phyloP scores from a whole-genome alignment of 805 yeast species.

The Cyberlindnera nakhonratchasimensis region DNA sequence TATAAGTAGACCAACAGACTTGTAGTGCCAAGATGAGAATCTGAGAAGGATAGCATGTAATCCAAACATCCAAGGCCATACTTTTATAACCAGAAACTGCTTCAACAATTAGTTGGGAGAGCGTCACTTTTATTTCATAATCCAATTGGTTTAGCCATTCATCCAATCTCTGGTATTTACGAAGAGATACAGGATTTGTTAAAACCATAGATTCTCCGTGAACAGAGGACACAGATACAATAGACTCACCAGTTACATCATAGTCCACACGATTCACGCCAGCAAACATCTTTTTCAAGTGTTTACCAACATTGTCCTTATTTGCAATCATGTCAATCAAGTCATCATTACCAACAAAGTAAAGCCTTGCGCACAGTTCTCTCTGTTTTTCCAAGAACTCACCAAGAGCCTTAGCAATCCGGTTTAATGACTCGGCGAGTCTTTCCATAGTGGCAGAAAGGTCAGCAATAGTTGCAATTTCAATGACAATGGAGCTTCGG shows the following conservation, averaged over 20 bases:
- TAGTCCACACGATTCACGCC: conserved; percentile 49
- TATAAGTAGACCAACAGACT: conserved; percentile 47
- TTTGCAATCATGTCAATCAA: conserved; percentile 78
- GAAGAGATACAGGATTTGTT: conserved; percentile 39
- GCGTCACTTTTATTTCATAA: conserved; percentile 42
- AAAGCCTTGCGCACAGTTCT: conserved; percentile 72
- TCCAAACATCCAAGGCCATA: conserved; percentile 31
- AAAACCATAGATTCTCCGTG: conserved; percentile 60
- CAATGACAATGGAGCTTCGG: conserved; percentile 50
- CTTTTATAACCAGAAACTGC: conserved; percentile 30
- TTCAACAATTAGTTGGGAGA: conserved; percentile 35
- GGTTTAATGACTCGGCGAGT: conserved; percentile 50
- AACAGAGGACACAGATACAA: conserved; percentile 52
- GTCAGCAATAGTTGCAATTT: conserved; percentile 48
- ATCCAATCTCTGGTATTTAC: conserved; percentile 41
- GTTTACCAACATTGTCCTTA: conserved; percentile 51
- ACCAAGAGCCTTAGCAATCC: conserved; percentile 60
- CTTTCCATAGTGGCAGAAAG: conserved; percentile 45
- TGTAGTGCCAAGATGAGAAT: conserved; percentile 52
- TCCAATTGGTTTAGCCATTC: conserved; percentile 68
- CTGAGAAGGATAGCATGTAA: conserved; percentile 51
- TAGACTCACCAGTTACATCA: conserved; percentile 32
- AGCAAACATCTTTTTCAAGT: conserved; percentile 66
- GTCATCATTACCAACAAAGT: conserved; percentile 89
- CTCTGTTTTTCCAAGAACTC: conserved; percentile 82